Evolutionary conservation across 495 filamentous ascomycete species (phyloP).

Genomic region (Xylaria curta): DNA sequence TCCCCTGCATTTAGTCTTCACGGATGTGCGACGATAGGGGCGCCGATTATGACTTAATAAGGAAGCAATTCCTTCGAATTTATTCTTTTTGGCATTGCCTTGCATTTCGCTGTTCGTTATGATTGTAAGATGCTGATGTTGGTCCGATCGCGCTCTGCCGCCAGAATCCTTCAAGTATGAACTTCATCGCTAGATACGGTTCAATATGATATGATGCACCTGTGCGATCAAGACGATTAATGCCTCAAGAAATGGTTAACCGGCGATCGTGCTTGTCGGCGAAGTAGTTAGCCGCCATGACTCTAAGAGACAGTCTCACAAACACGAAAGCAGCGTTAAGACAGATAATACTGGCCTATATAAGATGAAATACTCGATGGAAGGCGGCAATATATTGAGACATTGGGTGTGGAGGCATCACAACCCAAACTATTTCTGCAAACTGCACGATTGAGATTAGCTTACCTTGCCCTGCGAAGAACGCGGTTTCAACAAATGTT

Average conservation of each 20-base stretch:
- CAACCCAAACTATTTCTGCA: too few relatives aligned
- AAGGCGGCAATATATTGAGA: background rate
- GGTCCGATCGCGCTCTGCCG: background rate
- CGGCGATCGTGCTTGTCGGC: background rate
- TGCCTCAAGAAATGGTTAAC: background rate
- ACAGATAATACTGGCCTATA: background rate
- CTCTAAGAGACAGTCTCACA: background rate
- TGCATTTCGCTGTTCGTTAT: background rate
- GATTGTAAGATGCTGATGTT: background rate
- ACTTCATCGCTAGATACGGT: background rate
- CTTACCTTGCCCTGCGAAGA: background rate
- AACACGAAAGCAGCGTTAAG: too few relatives aligned
- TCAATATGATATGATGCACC: background rate
- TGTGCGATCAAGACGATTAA: background rate
- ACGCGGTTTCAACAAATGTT: background rate
- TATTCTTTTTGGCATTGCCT: background rate
- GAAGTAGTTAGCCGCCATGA: background rate
- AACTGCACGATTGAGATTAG: too few relatives aligned
- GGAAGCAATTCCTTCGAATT: background rate
- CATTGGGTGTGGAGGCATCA: too few relatives aligned
- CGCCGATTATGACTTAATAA: background rate
- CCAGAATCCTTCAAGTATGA: background rate
- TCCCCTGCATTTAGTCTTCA: background rate
- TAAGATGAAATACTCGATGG: background rate
- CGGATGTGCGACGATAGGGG: background rate